phyloP scores from a whole-genome alignment of 1,284 basidiomycete species.

The Uromyces viciae-fabae region DNA sequence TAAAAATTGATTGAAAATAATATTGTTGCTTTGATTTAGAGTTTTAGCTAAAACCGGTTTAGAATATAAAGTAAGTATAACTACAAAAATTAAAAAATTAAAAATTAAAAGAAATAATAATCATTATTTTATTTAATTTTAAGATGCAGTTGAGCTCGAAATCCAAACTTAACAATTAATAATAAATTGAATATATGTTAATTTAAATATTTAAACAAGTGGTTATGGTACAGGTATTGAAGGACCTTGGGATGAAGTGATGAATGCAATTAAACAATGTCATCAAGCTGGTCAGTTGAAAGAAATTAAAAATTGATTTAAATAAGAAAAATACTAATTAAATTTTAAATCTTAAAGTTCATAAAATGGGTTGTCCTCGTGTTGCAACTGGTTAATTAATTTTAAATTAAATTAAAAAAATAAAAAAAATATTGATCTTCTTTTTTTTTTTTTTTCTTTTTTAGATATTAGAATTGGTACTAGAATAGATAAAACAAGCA shows the following conservation, averaged over 20 bases:
- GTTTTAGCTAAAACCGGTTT: constrained; percentile 29
- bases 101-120: background rate
- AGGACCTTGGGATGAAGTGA: constrained; percentile 39
- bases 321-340: too few relatives aligned
- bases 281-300: constrained; percentile 31
- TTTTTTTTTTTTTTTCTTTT: background rate
- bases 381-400: constrained; percentile 35
- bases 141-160: background rate
- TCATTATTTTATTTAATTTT: background rate
- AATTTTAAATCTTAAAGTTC: constrained; percentile 27
- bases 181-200: background rate
- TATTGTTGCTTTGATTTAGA: background rate
- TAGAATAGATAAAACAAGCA: constrained; percentile 23
- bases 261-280: constrained; percentile 26
- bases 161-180: background rate
- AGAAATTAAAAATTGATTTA: background rate
- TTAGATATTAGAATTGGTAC: constrained; percentile 39
- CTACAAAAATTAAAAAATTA: too few relatives aligned
- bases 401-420: background rate
- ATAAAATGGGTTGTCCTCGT: constrained; percentile 38
- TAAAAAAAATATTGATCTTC: too few relatives aligned
- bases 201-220: background rate
- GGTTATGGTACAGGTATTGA: constrained; percentile 38
- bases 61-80: constrained; percentile 1
- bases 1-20: background rate